Conservation (phyloP, 257 asterid species). For the Orobanche coerulescens region DNA sequence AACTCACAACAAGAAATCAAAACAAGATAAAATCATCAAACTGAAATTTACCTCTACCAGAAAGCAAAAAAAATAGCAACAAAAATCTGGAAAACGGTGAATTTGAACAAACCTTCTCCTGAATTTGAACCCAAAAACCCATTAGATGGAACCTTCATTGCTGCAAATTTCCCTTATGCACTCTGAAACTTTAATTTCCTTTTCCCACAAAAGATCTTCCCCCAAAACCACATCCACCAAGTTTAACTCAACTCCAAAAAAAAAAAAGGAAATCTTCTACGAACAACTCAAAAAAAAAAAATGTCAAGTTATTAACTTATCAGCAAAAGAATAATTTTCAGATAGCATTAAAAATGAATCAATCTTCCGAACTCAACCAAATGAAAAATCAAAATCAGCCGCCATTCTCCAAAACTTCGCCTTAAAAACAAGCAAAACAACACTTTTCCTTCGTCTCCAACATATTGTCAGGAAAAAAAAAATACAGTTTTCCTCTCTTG, state of each 20-base stretch:
- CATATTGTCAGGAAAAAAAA: no score
- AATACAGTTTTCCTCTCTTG: no score
- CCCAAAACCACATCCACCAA: constrained; percentile 21
- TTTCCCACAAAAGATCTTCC: constrained; percentile 20
- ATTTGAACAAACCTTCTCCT: constrained; percentile 55
- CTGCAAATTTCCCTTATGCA: constrained; percentile 19
- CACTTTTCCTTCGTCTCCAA: no score
- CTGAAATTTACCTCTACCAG: no score
- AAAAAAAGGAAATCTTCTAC: constrained; percentile 12
- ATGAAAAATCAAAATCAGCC: background rate
- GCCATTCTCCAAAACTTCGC: no score
- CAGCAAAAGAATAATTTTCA: constrained; percentile 3
- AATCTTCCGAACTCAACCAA: constrained; percentile 18
- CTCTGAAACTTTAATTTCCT: constrained; percentile 22
- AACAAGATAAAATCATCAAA: no score
- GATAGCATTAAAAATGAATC: constrained; percentile 5
- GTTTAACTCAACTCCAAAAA: constrained; percentile 16
- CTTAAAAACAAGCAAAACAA: no score
- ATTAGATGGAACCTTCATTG: constrained; percentile 72
- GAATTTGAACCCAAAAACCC: constrained; percentile 70
- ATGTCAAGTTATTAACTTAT: background rate
- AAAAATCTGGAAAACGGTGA: no score
- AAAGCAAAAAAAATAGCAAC: no score
- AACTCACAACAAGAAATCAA: no score
- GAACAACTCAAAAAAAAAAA: background rate